A percentile compares a stretch with the other conserved stretches of the same genome.
Conservation (phyloP, 2,329 filamentous ascomycete genomes). For the Grosmannia clavigera region DNA sequence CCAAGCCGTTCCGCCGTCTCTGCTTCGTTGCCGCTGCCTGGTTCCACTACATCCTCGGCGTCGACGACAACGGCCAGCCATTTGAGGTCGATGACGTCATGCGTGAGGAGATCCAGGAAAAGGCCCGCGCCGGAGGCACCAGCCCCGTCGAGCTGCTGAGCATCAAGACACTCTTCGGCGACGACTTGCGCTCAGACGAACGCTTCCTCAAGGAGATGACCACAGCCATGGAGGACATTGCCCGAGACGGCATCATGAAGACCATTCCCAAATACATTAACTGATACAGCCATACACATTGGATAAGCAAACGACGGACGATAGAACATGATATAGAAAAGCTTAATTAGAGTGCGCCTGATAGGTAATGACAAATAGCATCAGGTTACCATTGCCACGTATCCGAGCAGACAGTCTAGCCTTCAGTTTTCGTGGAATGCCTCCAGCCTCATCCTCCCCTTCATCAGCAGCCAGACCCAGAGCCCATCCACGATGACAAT, state of each 20-base stretch:
- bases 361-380: no score
- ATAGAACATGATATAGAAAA: not conserved
- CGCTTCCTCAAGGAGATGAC: constrained; percentile 33
- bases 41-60: constrained; percentile 39
- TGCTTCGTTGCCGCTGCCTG: constrained; percentile 35
- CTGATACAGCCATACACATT: not conserved
- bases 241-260: constrained; percentile 33
- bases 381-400: not conserved
- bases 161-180: constrained; percentile 35
- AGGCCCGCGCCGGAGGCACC: constrained; percentile 29
- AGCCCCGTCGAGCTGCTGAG: constrained; percentile 29
- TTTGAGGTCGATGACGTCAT: constrained; percentile 34
- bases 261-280: constrained; percentile 37
- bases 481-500: constrained; percentile 35
- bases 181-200: constrained; percentile 35
- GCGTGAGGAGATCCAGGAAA: constrained; percentile 32
- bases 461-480: constrained; percentile 39
- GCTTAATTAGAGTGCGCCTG: not conserved
- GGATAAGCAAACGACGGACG: not conserved
- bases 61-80: constrained; percentile 32
- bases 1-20: constrained; percentile 31
- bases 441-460: constrained; percentile 26
- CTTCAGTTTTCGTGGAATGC: not conserved
- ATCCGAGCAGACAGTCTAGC: not conserved
- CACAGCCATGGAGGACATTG: constrained; percentile 33